A percentile compares a stretch with the other conserved stretches of the same genome.
These are phyloP conservation scores for Ophiorrhiza pumila DNA, from an alignment of 257 asterid species.

Conservation along the genomic window DNA sequence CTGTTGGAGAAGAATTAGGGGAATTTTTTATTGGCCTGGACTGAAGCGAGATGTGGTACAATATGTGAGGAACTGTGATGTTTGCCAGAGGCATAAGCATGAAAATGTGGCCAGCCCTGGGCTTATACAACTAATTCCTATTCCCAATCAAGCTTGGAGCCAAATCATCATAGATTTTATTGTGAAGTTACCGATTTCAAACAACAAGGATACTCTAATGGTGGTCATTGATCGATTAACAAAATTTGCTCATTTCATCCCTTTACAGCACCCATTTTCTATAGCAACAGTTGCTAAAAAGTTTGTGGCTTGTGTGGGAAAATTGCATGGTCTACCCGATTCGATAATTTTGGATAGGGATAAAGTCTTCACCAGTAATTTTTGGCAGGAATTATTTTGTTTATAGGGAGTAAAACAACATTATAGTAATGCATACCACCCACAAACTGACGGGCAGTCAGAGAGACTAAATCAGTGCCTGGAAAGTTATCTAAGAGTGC, in stretches of 20 bases:
- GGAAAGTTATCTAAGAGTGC: background rate
- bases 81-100: constrained; percentile 3
- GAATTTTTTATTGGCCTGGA: background rate
- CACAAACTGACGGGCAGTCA: background rate
- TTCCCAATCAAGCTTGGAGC: background rate
- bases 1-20: background rate
- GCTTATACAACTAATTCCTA: background rate
- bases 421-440: background rate
- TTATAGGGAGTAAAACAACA: background rate
- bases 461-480: background rate
- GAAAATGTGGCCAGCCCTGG: background rate
- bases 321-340: background rate
- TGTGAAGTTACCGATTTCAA: background rate
- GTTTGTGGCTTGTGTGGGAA: background rate
- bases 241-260: too few relatives aligned
- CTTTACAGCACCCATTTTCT: background rate
- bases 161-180: background rate
- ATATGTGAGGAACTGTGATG: background rate
- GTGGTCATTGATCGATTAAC: too few relatives aligned
- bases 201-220: background rate
- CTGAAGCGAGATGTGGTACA: background rate
- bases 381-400: constrained; percentile 8
- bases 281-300: background rate
- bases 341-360: background rate
- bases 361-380: background rate